These are phyloP conservation scores for Solanum corneliomulleri DNA, from an alignment of 257 asterid species.

Conservation along the genomic window DNA sequence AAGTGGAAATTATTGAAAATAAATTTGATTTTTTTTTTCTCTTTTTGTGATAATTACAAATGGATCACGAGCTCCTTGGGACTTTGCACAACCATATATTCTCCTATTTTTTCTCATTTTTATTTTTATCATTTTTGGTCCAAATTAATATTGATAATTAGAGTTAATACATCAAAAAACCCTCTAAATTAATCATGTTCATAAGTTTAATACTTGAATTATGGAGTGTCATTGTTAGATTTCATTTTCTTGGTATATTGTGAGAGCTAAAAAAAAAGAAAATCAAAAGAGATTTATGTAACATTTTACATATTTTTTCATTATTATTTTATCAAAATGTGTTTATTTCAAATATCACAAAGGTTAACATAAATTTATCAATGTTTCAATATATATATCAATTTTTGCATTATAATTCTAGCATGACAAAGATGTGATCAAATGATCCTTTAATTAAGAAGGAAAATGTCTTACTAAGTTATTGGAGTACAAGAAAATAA, in stretches of 20 bases:
- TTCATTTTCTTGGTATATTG: background rate
- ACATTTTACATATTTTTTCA: background rate
- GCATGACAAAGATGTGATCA: background rate
- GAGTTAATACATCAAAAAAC: background rate
- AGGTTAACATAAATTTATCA: background rate
- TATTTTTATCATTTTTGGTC: background rate
- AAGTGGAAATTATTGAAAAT: background rate
- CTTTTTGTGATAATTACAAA: background rate
- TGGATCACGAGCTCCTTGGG: background rate
- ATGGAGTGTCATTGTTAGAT: background rate
- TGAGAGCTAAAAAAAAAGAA: background rate
- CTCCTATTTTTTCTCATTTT: background rate
- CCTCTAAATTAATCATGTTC: background rate
- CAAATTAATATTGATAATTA: background rate
- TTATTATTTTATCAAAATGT: background rate
- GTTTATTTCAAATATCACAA: background rate
- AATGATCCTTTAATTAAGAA: background rate
- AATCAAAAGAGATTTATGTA: background rate
- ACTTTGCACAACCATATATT: background rate
- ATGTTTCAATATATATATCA: background rate
- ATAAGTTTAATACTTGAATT: background rate
- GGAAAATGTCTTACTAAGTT: background rate
- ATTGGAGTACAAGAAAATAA: background rate
- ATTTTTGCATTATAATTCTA: background rate
- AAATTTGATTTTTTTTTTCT: background rate